phyloP scores from a whole-genome alignment of 1,139 yeast species.

The Candida sanyaensis region DNA sequence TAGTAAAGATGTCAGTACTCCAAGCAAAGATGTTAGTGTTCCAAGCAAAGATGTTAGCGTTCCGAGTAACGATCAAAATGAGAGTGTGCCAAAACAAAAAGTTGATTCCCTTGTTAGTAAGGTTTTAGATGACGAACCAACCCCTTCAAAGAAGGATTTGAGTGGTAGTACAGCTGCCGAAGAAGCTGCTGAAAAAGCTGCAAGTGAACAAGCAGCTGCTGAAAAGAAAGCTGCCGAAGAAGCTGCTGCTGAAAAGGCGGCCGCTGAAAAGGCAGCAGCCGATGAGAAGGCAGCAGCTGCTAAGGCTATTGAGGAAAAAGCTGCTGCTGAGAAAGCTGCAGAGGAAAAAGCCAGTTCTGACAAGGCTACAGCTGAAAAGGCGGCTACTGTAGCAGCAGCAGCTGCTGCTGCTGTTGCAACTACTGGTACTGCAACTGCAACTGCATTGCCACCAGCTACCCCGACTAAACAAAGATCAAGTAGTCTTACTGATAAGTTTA shows the following conservation, averaged over 20 bases:
- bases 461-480: conserved; percentile 16
- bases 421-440: conserved; percentile 8
- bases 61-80: neutral
- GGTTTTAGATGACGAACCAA: no score
- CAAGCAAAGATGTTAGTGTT: conserved; percentile 2
- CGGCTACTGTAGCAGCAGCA: conserved; percentile 12
- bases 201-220: neutral
- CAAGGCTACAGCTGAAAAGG: conserved; percentile 8
- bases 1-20: neutral
- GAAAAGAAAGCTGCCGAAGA: conserved; percentile 9
- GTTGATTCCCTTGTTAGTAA: no score
- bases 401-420: conserved; percentile 6
- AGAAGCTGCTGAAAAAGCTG: no score
- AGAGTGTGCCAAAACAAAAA: no score
- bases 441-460: conserved; percentile 12
- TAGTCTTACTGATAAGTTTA: conserved; percentile 24
- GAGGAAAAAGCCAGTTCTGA: neutral
- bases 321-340: neutral
- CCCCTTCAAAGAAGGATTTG: no score
- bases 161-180: no score
- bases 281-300: neutral
- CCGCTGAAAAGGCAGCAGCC: neutral
- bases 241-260: conserved; percentile 4
- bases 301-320: neutral
- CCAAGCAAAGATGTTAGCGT: neutral